These are phyloP conservation scores for Leccinum huronense DNA, from an alignment of 1,284 basidiomycete species.

Conservation along the genomic window DNA sequence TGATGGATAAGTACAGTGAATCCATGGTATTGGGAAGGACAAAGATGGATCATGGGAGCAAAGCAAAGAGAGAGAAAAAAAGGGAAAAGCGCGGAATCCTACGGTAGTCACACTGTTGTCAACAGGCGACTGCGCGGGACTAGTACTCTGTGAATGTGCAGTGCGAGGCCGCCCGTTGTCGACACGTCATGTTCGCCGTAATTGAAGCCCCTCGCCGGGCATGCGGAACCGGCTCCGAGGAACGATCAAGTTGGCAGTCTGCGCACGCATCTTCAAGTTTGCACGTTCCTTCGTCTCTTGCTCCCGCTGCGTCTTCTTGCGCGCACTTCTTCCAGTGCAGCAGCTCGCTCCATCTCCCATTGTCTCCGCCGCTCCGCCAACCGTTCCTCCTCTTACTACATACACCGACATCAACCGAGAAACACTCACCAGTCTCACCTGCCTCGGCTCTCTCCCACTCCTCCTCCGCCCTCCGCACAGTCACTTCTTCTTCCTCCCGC, in stretches of 20 bases:
- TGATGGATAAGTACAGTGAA: too few species aligned
- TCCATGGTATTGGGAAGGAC: too few species aligned
- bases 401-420: conserved; percentile 38
- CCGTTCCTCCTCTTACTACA: conserved; percentile 55
- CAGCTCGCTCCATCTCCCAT: conserved; percentile 68
- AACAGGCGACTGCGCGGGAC: conserved; percentile 29
- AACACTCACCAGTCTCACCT: too few species aligned
- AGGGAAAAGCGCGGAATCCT: too few species aligned
- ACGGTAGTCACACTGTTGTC: conserved; percentile 21
- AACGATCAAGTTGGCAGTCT: conserved; percentile 15
- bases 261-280: not conserved
- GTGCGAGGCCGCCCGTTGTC: conserved; percentile 7
- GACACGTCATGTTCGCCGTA: too few species aligned
- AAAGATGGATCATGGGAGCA: too few species aligned
- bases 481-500: conserved; percentile 48
- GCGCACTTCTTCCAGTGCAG: conserved; percentile 55
- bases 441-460: conserved; percentile 47
- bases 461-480: conserved; percentile 43
- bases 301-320: conserved; percentile 67
- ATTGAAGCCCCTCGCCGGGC: too few species aligned
- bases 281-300: conserved; percentile 59
- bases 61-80: too few species aligned
- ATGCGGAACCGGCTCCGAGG: not conserved
- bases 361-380: conserved; percentile 51
- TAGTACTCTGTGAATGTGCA: conserved; percentile 31